Percentiles rank a stretch among this genome's conserved stretches.
These are phyloP conservation scores for Galerina marginata DNA, from an alignment of 768 basidiomycete species.

Conservation along the genomic window DNA sequence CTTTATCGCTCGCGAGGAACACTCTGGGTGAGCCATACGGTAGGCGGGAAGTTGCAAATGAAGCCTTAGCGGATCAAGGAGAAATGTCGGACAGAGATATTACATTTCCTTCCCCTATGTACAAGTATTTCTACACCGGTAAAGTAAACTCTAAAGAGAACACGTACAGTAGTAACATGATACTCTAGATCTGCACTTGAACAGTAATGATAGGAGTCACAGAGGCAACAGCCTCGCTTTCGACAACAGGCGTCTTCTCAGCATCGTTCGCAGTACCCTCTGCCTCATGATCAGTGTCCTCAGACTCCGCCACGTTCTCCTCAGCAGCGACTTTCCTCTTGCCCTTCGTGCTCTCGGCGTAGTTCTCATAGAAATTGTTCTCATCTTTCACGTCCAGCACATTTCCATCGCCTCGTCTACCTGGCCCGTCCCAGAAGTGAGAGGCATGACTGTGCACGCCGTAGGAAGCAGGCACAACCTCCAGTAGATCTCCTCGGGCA, in stretches of 20 bases:
- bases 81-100: too few species aligned
- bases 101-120: too few species aligned
- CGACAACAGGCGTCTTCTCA: conserved; percentile 5
- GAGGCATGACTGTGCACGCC: conserved; percentile 90
- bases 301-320: conserved; percentile 13
- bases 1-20: too few species aligned
- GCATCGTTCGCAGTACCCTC: background rate
- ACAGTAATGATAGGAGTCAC: background rate
- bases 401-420: conserved; percentile 47
- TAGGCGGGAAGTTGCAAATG: too few species aligned
- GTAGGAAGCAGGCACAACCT: conserved; percentile 87
- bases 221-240: background rate
- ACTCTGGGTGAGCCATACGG: too few species aligned
- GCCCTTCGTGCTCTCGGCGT: conserved; percentile 76
- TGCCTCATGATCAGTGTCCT: background rate
- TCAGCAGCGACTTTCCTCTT: conserved; percentile 48
- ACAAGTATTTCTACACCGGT: too few species aligned
- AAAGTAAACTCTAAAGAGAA: too few species aligned
- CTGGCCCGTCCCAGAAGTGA: conserved; percentile 92
- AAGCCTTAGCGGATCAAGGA: too few species aligned
- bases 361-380: conserved; percentile 89
- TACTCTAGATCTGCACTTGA: too few species aligned
- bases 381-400: conserved; percentile 53
- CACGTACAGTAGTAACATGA: too few species aligned
- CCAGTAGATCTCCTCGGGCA: conserved; percentile 94